Base-by-base conservation (phyloP, 2,329 filamentous ascomycete genomes). In the Paraphaeosphaeria sporulosa region DNA sequence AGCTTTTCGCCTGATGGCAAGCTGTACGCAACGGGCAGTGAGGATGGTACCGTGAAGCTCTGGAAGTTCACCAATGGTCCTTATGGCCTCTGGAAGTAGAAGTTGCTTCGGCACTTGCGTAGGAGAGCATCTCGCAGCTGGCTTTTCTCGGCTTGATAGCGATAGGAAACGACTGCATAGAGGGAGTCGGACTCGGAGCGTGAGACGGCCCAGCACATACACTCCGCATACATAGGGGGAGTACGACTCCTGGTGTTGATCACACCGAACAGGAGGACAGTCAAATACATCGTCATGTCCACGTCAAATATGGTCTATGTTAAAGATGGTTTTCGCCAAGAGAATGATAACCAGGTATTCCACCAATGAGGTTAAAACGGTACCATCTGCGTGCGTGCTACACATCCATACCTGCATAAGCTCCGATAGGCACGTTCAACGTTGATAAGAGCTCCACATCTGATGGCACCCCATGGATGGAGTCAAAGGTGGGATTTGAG, bases 41-140 rank as follows among this genome's bases (percentile, higher is more conserved):
- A 99, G 76, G 95, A 99, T 72, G 95, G 95, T 43, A 99, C 95
- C 0, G 96, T 99, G 78, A 99, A 99, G 81, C 84, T 99, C 67
- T 90, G 88, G 88, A 90, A 90, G 76, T 87, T 87, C 61, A 88
- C 87, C 53, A 82, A 82, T 48, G 87, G 87, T 47, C 82, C 86
- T 1, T 90, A 90, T 72, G 88, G 88, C 17, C 76, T 90, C 21
- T 90, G 88, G 88, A 83, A 84, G 68, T 89, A 70, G 60, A 30
- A 12, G 5, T 13, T 7, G 19, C n/a, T 21, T 40, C 25, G 21
- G 27, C 46, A 38, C 25, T 3, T 36, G n/a, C 36, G 21, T n/a
- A 15, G 17, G 13, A 8, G 17, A 32, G 38, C 23, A 23, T 30
- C 27, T 47, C 21, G 27, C 25, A 43, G 25, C 36, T 55, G 44